phyloP scores from a whole-genome alignment of 2,329 filamentous ascomycete species.

The Bipolaris zeicola region DNA sequence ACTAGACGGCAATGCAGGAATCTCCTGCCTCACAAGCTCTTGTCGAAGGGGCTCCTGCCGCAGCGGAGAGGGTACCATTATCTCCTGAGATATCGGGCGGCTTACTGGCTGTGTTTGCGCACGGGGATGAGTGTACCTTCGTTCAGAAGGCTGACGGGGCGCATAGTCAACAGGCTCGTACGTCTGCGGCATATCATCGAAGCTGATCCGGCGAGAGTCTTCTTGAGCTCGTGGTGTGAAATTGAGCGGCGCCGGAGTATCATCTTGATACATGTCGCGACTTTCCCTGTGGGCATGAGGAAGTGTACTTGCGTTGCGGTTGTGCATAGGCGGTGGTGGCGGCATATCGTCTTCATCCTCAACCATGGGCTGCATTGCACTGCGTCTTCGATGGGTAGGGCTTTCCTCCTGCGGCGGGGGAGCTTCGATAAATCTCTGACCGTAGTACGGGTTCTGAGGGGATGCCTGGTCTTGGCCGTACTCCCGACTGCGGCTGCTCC shows the following conservation, averaged over 20 bases:
- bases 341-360: constrained; percentile 65
- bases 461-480: constrained; percentile 30
- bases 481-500: constrained; percentile 36
- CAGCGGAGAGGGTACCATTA: constrained; percentile 36
- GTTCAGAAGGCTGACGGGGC: constrained; percentile 33
- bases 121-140: constrained; percentile 42
- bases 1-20: constrained; percentile 31
- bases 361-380: constrained; percentile 65
- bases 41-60: constrained; percentile 28
- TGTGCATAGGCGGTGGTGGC: constrained; percentile 48
- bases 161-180: constrained; percentile 34
- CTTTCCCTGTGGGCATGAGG: constrained; percentile 33
- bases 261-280: constrained; percentile 29
- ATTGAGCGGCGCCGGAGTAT: constrained; percentile 44
- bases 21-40: constrained; percentile 41
- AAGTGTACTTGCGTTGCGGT: constrained; percentile 41
- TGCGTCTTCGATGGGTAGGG: constrained; percentile 53
- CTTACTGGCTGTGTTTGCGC: constrained; percentile 27
- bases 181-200: constrained; percentile 34
- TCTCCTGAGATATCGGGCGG: constrained; percentile 43
- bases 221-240: constrained; percentile 35
- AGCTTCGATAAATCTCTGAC: constrained; percentile 39
- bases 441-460: constrained; percentile 41
- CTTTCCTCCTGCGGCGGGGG: constrained; percentile 47
- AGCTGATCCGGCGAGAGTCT: constrained; percentile 27